phyloP scores from a whole-genome alignment of 2,329 filamentous ascomycete species.

The Hansfordia pulvinata region DNA sequence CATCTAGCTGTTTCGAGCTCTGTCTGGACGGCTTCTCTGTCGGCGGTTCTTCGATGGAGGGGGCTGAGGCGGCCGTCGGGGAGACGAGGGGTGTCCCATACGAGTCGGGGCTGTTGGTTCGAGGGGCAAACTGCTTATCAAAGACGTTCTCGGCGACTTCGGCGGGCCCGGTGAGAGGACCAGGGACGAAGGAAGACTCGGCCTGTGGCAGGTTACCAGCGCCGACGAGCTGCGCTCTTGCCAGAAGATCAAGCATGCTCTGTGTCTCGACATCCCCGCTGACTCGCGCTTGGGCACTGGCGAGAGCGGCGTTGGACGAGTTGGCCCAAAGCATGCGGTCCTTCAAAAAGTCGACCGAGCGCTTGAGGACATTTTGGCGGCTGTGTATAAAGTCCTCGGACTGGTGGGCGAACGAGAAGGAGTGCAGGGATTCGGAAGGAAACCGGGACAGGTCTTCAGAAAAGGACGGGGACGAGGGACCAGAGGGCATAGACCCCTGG shows the following conservation, averaged over 20 bases:
- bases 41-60: conserved; percentile 2
- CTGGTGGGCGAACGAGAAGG: conserved; percentile 94
- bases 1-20: conserved; percentile 6
- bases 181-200: conserved; percentile 28
- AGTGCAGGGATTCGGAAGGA: conserved; percentile 90
- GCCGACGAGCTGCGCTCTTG: conserved; percentile 66
- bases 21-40: conserved; percentile 3
- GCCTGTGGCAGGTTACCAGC: conserved; percentile 45
- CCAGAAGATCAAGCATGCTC: conserved; percentile 78
- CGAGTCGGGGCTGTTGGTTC: conserved; percentile 35
- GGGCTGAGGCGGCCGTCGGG: conserved; percentile 11
- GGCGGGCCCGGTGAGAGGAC: conserved; percentile 71
- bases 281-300: conserved; percentile 69
- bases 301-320: conserved; percentile 59
- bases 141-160: conserved; percentile 69
- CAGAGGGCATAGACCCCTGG: conserved; percentile 41
- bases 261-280: conserved; percentile 78
- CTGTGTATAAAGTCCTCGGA: conserved; percentile 85
- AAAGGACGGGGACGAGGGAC: conserved; percentile 60
- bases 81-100: conserved; percentile 21
- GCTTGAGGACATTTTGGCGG: conserved; percentile 83
- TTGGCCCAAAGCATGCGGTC: conserved; percentile 73
- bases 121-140: conserved; percentile 61
- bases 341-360: conserved; percentile 93
- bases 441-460: conserved; percentile 86